A percentile compares a stretch with the other conserved stretches of the same genome.
Evolutionary conservation across 2,329 filamentous ascomycete genomes (phyloP).

Genomic region (Lasiodiplodia gonubiensis): DNA sequence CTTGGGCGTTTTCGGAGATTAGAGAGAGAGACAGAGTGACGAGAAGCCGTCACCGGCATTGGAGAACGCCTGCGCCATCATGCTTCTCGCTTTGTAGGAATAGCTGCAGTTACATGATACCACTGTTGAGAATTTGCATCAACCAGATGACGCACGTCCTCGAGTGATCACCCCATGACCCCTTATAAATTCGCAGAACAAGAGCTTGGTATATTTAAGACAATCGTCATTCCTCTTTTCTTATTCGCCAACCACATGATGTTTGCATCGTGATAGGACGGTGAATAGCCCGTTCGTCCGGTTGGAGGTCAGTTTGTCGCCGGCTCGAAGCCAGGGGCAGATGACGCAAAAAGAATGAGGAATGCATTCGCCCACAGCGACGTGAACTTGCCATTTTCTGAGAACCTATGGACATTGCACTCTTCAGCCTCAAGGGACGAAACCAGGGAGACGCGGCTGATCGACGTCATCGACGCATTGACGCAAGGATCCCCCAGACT

Average conservation of each 20-base stretch:
- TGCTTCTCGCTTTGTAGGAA: slow-evolving; percentile 10
- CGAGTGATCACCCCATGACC: neutral
- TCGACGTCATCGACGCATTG: slow-evolving; percentile 22
- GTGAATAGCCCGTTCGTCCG: neutral
- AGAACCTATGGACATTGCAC: neutral
- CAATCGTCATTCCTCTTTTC: too few species aligned
- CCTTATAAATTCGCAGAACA: neutral
- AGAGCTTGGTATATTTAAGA: neutral
- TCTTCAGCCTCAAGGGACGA: neutral
- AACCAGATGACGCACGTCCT: neutral
- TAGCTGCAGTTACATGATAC: slow-evolving; percentile 14
- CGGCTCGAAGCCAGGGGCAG: neutral
- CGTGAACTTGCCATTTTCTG: neutral
- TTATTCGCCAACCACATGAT: neutral
- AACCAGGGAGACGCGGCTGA: neutral
- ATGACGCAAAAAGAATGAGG: neutral
- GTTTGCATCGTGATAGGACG: neutral
- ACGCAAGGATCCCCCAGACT: slow-evolving; percentile 24
- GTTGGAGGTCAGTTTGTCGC: neutral
- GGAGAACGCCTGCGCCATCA: neutral
- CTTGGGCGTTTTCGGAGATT: slow-evolving; percentile 19
- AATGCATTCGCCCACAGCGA: neutral
- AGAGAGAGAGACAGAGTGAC: slow-evolving; percentile 10
- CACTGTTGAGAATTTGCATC: neutral
- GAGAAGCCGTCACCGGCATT: slow-evolving; percentile 15